These are phyloP conservation scores for Sechiopsis laciniata DNA, from an alignment of 306 rosid genomes.

Conservation along the genomic window DNA sequence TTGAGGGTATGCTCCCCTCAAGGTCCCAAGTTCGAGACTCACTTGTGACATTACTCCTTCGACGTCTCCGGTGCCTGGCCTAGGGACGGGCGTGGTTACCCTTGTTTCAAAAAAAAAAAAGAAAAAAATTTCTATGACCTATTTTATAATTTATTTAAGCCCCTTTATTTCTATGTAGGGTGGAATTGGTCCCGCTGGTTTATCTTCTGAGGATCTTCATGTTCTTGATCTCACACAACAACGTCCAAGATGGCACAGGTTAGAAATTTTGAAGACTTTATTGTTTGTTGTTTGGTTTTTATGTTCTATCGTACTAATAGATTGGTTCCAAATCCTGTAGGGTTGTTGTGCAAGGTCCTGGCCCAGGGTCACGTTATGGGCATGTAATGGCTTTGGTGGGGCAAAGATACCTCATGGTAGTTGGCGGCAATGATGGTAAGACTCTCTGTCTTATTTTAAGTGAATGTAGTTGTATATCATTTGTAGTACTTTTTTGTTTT, in stretches of 20 bases:
- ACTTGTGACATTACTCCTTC: too few species aligned
- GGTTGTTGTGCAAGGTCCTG: slow-evolving; percentile 99
- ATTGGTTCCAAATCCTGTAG: slow-evolving; percentile 31
- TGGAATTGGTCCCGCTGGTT: slow-evolving; percentile 98
- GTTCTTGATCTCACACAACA: slow-evolving; percentile 99
- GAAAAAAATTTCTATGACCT: slow-evolving; percentile 3
- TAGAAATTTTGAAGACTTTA: slow-evolving; percentile 26
- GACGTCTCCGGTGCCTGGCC: too few species aligned
- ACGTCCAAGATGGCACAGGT: slow-evolving; percentile 99
- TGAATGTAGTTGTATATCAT: too few species aligned
- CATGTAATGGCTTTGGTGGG: slow-evolving; percentile 99
- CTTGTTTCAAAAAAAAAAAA: too few species aligned
- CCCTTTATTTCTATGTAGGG: slow-evolving; percentile 54
- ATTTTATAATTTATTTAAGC: slow-evolving; percentile 26
- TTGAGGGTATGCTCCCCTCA: too few species aligned
- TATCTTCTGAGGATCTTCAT: slow-evolving; percentile 96
- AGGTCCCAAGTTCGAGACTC: too few species aligned
- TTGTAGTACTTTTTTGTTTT: too few species aligned
- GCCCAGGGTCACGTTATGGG: slow-evolving; percentile 99
- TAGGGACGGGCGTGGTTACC: too few species aligned
- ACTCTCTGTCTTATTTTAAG: background rate
- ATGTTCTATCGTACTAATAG: slow-evolving; percentile 16
- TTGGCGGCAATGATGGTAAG: slow-evolving; percentile 99
- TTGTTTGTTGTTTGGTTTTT: slow-evolving; percentile 16
- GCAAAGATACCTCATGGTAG: slow-evolving; percentile 99